phyloP scores from a whole-genome alignment of 2,329 filamentous ascomycete genomes.

The Exophiala bonariae region DNA sequence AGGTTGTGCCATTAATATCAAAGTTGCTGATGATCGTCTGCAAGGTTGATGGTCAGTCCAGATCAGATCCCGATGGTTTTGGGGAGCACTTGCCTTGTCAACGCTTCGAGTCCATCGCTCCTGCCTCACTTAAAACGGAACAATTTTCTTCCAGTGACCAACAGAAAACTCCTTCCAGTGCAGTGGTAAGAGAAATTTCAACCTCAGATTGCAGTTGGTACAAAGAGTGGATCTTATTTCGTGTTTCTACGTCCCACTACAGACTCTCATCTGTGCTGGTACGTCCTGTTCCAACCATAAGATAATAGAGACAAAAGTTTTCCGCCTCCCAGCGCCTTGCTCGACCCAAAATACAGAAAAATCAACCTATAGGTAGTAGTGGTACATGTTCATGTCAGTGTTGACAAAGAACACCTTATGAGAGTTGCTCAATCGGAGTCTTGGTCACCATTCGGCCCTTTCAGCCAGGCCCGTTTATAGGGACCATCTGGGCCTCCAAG shows the following conservation, averaged over 20 bases:
- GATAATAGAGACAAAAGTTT: not conserved
- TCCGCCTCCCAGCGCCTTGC: conserved; percentile 21
- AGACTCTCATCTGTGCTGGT: conserved; percentile 1
- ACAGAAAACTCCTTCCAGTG: too few species aligned
- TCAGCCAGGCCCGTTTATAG: conserved; percentile 44
- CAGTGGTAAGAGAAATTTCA: too few species aligned
- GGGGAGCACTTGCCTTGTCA: too few species aligned
- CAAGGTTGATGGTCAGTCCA: too few species aligned
- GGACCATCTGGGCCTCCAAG: conserved; percentile 35
- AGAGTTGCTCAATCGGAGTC: conserved; percentile 19
- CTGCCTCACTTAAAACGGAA: too few species aligned
- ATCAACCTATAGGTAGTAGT: conserved; percentile 11
- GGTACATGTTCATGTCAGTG: conserved; percentile 11
- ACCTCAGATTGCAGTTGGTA: too few species aligned
- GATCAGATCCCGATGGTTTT: too few species aligned
- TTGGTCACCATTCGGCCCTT: conserved; percentile 30
- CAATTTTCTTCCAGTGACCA: too few species aligned
- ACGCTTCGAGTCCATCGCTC: too few species aligned
- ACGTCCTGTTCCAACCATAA: not conserved
- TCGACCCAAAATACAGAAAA: conserved; percentile 13
- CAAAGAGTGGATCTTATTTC: too few species aligned
- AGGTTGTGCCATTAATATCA: too few species aligned
- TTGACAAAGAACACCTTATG: conserved; percentile 3
- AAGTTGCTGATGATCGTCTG: too few species aligned
- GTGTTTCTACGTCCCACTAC: conserved; percentile 1